Evolutionary conservation across 2,329 filamentous ascomycete genomes (phyloP).

Genomic region (Diplodia mutila): DNA sequence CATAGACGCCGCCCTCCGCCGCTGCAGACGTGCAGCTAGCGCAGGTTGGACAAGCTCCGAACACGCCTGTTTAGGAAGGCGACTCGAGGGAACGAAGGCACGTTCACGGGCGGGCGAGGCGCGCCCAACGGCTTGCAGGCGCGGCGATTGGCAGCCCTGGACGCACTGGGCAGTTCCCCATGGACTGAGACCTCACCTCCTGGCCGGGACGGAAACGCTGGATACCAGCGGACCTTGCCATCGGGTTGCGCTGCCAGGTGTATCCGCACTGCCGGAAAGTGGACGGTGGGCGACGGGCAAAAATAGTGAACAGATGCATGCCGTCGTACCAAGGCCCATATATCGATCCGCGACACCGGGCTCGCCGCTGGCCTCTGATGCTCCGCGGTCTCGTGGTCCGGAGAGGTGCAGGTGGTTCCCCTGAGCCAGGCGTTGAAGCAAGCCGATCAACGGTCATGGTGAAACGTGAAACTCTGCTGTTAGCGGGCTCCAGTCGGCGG

Average conservation of each 20-base stretch:
- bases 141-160: conserved; percentile 11
- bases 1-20: neutral
- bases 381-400: conserved; percentile 20
- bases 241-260: conserved; percentile 12
- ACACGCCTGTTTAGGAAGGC: conserved; percentile 10
- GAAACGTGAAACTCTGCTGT: conserved; percentile 18
- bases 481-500: conserved; percentile 7
- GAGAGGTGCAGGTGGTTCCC: conserved; percentile 8
- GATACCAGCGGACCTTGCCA: conserved; percentile 15
- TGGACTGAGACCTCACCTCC: conserved; percentile 7
- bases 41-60: conserved; percentile 20
- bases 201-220: conserved; percentile 9
- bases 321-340: conserved; percentile 18
- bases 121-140: neutral
- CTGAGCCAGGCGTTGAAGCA: conserved; percentile 21
- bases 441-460: conserved; percentile 16
- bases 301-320: conserved; percentile 1
- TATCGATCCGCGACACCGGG: conserved; percentile 19
- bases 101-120: neutral
- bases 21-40: conserved; percentile 19
- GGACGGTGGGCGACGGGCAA: neutral
- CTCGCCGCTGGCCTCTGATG: neutral
- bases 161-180: conserved; percentile 1
- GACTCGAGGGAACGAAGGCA: conserved; percentile 12
- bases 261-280: conserved; percentile 13